Base-by-base conservation (phyloP, 371 early-diverging fungal species). In the Mortierella sp. region DNA sequence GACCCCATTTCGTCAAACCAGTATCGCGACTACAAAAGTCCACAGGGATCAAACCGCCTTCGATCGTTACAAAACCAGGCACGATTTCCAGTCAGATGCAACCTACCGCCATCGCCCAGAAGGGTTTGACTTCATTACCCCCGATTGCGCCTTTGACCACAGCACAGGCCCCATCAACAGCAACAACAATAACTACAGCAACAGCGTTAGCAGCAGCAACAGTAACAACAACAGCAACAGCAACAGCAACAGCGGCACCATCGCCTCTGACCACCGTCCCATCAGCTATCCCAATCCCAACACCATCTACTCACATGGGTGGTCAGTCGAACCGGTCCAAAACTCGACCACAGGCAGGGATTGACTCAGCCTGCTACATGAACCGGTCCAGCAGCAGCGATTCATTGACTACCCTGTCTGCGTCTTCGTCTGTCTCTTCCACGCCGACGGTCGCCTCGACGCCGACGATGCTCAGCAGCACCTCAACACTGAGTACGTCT, bases 281-380 rank as follows among this genome's bases (percentile, higher is more conserved):
- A 9, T 53, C 53, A 2, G 26, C 53, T 23, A 53, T 26, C 19
- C 23, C 53, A 19, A 53, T 19, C 53, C 53, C 53, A 12, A 19
- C 53, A 19, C 53, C 23, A 26, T 53, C 23, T 23, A 21, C 21
- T 9, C 7, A 23, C 12, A 4, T 26, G 21, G 37, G 37, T 9
- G 9, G 37, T 9, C 37, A 37, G 37, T 37, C 37, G 37, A 37
- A 9, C 37, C 57, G 66, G 12, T 62, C 65, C 63, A 77, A 68
- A 28, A 72, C 68, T 25, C 56, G 72, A 14, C 43, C 58, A 4
- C 48, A 76, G 5, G 53, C 77, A 4, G 77, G 68, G 16, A 52
- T 65, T 11, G 77, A 77, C 18, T 77, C 77, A 37, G 77, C 58
- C 19, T 77, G 77, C 21, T 77, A 30, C 55, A 68, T 77, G 69